A percentile compares a stretch with the other conserved stretches of the same genome.
phyloP scores from a whole-genome alignment of 371 early-diverging fungal species.

The Actinomortierella wolfii region DNA sequence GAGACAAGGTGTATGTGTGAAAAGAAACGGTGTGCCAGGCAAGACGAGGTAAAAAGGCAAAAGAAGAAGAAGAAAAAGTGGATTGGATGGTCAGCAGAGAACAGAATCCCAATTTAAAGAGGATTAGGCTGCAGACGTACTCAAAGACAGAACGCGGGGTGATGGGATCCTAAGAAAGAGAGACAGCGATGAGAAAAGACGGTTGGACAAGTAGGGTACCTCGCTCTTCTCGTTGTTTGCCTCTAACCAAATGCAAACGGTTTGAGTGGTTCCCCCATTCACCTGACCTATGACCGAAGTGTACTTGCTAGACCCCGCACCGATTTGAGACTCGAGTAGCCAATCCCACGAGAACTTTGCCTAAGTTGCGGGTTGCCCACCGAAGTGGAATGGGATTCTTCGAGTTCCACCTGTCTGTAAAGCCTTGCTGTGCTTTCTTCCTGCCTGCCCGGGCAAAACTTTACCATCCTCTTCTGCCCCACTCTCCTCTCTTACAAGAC shows the following conservation, averaged over 20 bases:
- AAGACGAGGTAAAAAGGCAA: not conserved
- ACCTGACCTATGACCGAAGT: too few species aligned
- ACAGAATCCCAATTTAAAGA: not conserved
- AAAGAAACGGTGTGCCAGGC: not conserved
- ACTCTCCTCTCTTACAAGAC: slow-evolving; percentile 1
- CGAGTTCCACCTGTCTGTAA: too few species aligned
- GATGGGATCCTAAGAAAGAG: not conserved
- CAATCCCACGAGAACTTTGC: too few species aligned
- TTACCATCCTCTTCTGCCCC: not conserved
- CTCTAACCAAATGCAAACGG: too few species aligned
- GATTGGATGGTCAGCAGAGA: slow-evolving; percentile 2
- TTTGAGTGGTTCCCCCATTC: too few species aligned
- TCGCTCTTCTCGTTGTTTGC: too few species aligned
- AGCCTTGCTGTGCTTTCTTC: not conserved
- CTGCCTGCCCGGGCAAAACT: not conserved
- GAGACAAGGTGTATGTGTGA: not conserved
- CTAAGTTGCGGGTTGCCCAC: too few species aligned
- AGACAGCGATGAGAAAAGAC: too few species aligned
- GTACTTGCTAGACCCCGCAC: too few species aligned
- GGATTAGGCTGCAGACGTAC: not conserved
- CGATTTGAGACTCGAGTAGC: too few species aligned
- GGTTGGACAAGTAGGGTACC: too few species aligned
- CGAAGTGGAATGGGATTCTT: too few species aligned
- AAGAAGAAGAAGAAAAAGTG: not conserved
- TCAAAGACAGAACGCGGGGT: not conserved